Evolutionary conservation across 148 eudicot species (phyloP), one percentile per base, ranked within the genome.

Genomic region (Persicaria maculosa): DNA sequence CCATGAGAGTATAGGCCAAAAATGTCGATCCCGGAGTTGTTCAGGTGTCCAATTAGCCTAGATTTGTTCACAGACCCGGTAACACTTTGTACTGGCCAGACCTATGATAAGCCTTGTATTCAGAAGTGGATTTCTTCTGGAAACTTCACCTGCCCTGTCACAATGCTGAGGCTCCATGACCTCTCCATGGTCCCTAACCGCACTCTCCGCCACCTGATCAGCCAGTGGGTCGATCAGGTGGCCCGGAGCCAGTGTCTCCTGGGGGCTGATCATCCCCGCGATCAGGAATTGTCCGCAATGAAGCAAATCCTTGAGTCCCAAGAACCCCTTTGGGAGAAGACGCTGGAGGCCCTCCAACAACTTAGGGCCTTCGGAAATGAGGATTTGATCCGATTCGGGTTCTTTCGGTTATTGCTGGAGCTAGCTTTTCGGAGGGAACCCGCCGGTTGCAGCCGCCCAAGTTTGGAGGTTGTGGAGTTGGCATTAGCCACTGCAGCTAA

Each of bases 11-110:
- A 64, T n/a, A 8, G 9, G 8, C 44, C 44, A 36, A 64, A 64
- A 65, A 65, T 88, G 79, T 74, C 73, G 36, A 75, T 87, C 46
- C 97, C 97, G 4, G 75, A 84, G 53, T 59, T 79, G 72, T 91
- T 89, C 68, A 83, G 73, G 65, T 91, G 97, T 70, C 97, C 97
- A 47, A 89, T 91, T 10, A 85, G 90, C 48, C 84, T 91, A 64
- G 93, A 91, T 20, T 74, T 91, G 83, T 82, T 91, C 68, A 84
- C 72, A 69, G 97, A 91, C 73, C 97, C 97, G 22, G 97, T 91
- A 8, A 91, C 88, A 15, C 82, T 91, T 1, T 85, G 78, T 77
- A 91, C 97, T 22, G 93, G 97, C 44, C 97, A 91, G 70, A 91
- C 97, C 2, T 91, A 89, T 46, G 93, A 91, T 25, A 75, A 91